Conservation (phyloP, 2,329 filamentous ascomycete species). For the Ophiostoma australiae region DNA sequence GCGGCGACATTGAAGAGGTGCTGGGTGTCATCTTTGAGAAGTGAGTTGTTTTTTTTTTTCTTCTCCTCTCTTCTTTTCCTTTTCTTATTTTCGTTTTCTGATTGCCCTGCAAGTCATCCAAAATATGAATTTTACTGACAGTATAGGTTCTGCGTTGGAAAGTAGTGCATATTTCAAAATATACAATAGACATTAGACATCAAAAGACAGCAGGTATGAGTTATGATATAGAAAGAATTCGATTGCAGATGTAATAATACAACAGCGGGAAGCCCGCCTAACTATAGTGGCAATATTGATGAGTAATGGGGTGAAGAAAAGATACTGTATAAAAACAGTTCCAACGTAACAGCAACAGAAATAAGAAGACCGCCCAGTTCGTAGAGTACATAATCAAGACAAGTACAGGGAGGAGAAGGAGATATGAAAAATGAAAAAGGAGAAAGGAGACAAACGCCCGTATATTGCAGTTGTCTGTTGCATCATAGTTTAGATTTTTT, state of each 20-base stretch:
- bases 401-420: not conserved
- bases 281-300: not conserved
- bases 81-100: no score
- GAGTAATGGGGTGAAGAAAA: not conserved
- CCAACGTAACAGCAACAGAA: conserved; percentile 16
- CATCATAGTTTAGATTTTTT: not conserved
- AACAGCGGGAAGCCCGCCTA: not conserved
- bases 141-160: conserved; percentile 45
- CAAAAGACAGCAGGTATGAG: not conserved
- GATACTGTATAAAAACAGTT: not conserved
- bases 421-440: not conserved
- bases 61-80: not conserved
- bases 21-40: conserved; percentile 97
- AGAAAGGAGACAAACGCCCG: not conserved
- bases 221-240: not conserved
- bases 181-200: not conserved
- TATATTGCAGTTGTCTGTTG: conserved; percentile 1
- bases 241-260: not conserved
- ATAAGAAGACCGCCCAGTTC: not conserved
- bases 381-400: conserved; percentile 13
- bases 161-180: conserved; percentile 31
- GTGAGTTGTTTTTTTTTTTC: conserved; percentile 48
- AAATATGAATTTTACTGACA: conserved; percentile 11
- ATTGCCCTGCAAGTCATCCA: no score
- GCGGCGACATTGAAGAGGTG: conserved; percentile 90